These are phyloP conservation scores for Phytophthora meadii DNA, from an alignment of 352 stramenopile genomes.

Conservation along the genomic window DNA sequence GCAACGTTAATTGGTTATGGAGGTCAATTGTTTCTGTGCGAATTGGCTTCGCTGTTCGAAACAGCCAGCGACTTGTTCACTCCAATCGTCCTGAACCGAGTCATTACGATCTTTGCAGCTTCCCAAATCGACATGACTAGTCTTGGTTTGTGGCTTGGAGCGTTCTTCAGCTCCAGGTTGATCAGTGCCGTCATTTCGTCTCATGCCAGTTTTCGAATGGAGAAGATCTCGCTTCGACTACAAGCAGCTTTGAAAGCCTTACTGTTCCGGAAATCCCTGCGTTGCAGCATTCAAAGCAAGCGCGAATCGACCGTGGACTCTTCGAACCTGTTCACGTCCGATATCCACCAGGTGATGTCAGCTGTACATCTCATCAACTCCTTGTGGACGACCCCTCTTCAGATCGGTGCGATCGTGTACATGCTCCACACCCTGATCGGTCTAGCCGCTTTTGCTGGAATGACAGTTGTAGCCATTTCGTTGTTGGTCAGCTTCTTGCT, in stretches of 20 bases:
- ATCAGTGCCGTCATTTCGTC: not conserved
- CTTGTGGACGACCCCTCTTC: conserved; percentile 52
- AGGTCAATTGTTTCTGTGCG: conserved; percentile 28
- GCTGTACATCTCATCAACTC: conserved; percentile 49
- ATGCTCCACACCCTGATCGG: conserved; percentile 54
- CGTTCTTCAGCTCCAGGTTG: conserved; percentile 49
- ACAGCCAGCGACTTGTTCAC: conserved; percentile 42
- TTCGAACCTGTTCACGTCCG: conserved; percentile 93
- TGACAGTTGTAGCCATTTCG: conserved; percentile 34
- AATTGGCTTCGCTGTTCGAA: conserved; percentile 33
- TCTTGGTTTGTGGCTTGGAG: conserved; percentile 41
- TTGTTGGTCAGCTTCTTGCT: conserved; percentile 60
- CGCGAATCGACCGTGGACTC: conserved; percentile 62
- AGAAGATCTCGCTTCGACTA: conserved; percentile 35
- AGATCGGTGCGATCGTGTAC: conserved; percentile 39
- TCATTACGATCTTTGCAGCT: conserved; percentile 38
- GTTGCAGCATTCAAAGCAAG: conserved; percentile 30
- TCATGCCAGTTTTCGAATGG: conserved; percentile 28
- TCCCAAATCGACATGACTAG: conserved; percentile 32
- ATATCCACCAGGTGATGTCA: conserved; percentile 69
- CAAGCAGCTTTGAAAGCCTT: conserved; percentile 45
- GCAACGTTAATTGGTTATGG: conserved; percentile 39
- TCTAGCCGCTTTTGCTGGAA: conserved; percentile 48
- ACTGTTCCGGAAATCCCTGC: conserved; percentile 49
- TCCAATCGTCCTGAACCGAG: conserved; percentile 49